Conservation (phyloP, 768 basidiomycete species). For the Mrakia frigida region DNA sequence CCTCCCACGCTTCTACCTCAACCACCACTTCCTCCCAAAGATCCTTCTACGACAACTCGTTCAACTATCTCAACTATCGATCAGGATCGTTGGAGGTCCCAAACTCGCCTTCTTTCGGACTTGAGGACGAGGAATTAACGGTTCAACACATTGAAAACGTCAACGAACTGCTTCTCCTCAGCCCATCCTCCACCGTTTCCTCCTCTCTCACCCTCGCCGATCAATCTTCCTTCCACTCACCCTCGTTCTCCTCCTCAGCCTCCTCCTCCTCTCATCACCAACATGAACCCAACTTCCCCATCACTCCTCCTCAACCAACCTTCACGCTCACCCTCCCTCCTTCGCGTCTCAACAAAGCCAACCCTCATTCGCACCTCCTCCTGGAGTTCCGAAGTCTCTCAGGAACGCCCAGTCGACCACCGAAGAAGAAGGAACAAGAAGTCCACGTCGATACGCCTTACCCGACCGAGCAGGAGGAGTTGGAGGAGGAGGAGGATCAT, state of each 20-base stretch:
- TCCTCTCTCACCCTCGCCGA: not conserved
- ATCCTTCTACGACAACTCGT: not conserved
- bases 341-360: not conserved
- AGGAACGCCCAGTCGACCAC: not conserved
- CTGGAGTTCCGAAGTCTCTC: not conserved
- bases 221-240: not conserved
- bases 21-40: not conserved
- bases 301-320: not conserved
- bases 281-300: not conserved
- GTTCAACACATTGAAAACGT: not conserved
- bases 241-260: not conserved
- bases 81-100: not conserved
- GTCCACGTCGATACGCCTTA: not conserved
- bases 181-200: not conserved
- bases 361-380: not conserved
- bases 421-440: not conserved
- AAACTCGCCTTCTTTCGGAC: not conserved
- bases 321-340: slow-evolving; percentile 3
- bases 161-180: not conserved
- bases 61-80: not conserved
- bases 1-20: not conserved
- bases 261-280: not conserved
- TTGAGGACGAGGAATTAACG: not conserved
- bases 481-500: not conserved
- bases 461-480: not conserved